Evolutionary conservation across 2,329 filamentous ascomycete species (phyloP), one percentile per base, ranked within the genome.

Genomic region (Aspergillus melleus): DNA sequence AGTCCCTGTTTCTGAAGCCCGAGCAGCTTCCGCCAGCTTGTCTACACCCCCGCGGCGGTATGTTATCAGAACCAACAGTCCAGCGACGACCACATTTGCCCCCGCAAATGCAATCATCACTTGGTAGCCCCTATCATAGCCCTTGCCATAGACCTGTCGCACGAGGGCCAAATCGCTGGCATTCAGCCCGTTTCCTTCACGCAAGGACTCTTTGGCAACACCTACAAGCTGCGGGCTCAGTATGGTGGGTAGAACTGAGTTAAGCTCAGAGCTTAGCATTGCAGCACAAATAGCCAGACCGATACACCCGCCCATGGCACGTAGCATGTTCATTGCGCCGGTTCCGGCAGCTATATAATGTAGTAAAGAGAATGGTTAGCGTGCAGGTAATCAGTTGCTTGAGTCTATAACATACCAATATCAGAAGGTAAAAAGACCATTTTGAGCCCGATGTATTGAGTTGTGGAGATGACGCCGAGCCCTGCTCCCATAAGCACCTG

Each of bases 311-410:
- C 50, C 50, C n/a, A 52, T 30, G 12, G 50, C 50, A 32, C 50
- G 50, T 52, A 52, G 50, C 29, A 52, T 52, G 20, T 52, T 52
- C 29, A 52, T 52, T n/a, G 29, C 12, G 16, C 50, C 50, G 19
- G 50, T 52, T 30, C 26, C 50, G 50, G 50, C 20, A 20, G 29
- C 50, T 52, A 16, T n/a, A 16, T 14, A 39, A 39, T 12, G 14
- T 32, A 12, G 11, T 12, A 12, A 32, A 4, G 4, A 4, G 4
- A 39, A 39, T 14, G 12, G n/a, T 39, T 39, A 39, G 36, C 14
- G 11, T 16, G 11, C 3, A 39, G 14, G 11, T 16, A 6, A 16
- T 39, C 1, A 39, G 5, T 39, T 39, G 14, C 11, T 39, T 16
- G 14, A 39, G 2, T 2, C 36, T 39, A n/a, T 6, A 16, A 39